Percentiles rank a stretch among this genome's conserved stretches.
Evolutionary conservation across 2,329 filamentous ascomycete genomes (phyloP).

Genomic region (Sclerotiophoma versabilis): DNA sequence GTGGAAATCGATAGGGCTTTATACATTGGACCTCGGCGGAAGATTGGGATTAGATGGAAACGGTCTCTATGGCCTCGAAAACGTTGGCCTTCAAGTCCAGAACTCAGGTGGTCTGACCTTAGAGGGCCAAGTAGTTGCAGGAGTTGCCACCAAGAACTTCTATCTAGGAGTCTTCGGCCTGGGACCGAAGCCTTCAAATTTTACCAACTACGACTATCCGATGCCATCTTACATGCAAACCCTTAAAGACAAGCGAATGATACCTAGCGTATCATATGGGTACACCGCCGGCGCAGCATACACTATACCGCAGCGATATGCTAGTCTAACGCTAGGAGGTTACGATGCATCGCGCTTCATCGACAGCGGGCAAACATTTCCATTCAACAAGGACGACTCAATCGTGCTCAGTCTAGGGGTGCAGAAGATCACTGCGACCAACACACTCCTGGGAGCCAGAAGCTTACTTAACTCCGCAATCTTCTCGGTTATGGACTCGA

Average conservation of each 20-base stretch:
- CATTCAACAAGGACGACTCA: background rate
- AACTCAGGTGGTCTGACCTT: background rate
- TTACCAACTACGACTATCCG: background rate
- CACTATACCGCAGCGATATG: background rate
- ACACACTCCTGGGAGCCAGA: background rate
- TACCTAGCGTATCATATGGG: background rate
- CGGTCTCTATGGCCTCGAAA: background rate
- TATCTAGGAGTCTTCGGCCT: background rate
- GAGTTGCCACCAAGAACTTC: background rate
- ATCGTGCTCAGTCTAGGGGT: background rate
- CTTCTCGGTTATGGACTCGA: conserved; percentile 33
- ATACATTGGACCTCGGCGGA: background rate
- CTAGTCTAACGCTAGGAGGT: background rate
- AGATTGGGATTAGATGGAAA: background rate
- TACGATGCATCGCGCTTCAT: background rate
- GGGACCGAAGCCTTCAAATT: background rate
- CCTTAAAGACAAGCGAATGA: background rate
- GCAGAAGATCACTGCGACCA: background rate
- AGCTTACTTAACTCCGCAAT: background rate
- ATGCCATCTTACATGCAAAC: background rate
- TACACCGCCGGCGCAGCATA: background rate
- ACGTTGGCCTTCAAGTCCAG: background rate
- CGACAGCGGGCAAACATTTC: background rate
- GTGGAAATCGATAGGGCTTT: background rate
- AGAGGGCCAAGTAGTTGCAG: background rate